Base-by-base conservation (phyloP, 805 yeast species). In the Grigorovia transvaalensis region DNA sequence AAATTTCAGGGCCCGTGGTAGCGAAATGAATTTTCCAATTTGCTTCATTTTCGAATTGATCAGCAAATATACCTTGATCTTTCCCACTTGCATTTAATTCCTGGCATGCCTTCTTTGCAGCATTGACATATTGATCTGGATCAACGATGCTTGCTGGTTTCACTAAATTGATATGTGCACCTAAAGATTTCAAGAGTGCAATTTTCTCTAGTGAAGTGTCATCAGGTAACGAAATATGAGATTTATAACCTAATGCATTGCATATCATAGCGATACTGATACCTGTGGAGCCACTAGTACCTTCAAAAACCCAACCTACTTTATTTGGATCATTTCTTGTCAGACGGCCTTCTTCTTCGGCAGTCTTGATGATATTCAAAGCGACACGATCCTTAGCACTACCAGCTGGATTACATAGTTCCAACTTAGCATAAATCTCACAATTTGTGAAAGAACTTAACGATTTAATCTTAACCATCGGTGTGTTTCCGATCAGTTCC, bases 271-370 rank as follows among this genome's bases (percentile, higher is more conserved):
- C 96, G 59, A 91, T 77, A 1, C 96, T 87, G 12, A 93, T 93
- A 2, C 99, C 99, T 0, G 99, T 91, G 0, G 97, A 89, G 0
- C 99, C 99, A 11, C 93, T 84, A 0, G 99, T 93, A 8, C 99
- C 99, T 70, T 91, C 99, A 66, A 82, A 89, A 1, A 91, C 84
- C 61, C 67, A 60, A 38, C 65, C 69, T 13, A 52, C 53, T 20
- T 43, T n/a, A 29, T 35, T 29, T 13, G 81, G 73, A 60, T 88
- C 93, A 1, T 86, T 88, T 50, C 74, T 68, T 5, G 71, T 64
- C 43, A 90, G 65, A 6, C 71, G 62, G 0, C 93, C 93, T 46
- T 60, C 48, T 5, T 58, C 51, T 62, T 88, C 96, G 51, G 85
- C 85, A 20, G 79, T 79, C 51, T 79, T 72, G 17, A 91, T 84